Conservation (phyloP, 352 stramenopile species). For the Pythium rhizo-oryzae region DNA sequence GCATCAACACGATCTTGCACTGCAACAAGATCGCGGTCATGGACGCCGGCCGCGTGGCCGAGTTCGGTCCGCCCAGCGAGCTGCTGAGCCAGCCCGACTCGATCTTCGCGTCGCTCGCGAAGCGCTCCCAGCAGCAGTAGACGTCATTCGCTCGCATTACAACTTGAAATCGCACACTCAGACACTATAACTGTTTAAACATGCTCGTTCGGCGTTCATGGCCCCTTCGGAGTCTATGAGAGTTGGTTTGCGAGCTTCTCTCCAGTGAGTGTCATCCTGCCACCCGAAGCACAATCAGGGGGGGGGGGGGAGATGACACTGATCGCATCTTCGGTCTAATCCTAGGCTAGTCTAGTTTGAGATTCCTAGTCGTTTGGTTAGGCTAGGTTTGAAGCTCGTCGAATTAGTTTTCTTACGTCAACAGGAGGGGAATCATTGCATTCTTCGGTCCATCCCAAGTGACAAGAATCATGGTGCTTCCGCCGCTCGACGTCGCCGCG, state of each 20-base stretch:
- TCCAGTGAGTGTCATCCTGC: no score
- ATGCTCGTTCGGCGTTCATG: no score
- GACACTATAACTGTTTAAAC: no score
- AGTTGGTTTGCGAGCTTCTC: no score
- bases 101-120: constrained; percentile 68
- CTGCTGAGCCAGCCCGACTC: constrained; percentile 72
- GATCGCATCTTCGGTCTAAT: no score
- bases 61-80: constrained; percentile 87
- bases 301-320: no score
- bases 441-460: not conserved
- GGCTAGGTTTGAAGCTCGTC: no score
- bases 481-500: constrained; percentile 14
- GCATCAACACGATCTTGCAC: constrained; percentile 94
- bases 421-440: constrained; percentile 15
- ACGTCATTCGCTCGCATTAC: not conserved
- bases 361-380: no score
- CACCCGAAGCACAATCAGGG: no score
- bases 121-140: constrained; percentile 27
- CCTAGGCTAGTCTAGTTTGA: no score
- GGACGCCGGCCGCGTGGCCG: constrained; percentile 86
- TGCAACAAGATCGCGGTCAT: constrained; percentile 91
- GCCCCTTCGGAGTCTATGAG: no score
- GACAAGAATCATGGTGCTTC: constrained; percentile 26
- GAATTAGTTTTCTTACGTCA: constrained; percentile 1
- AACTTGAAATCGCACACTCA: no score